Evolutionary conservation across 257 asterid species (phyloP).

Genomic region (Phtheirospermum japonicum): DNA sequence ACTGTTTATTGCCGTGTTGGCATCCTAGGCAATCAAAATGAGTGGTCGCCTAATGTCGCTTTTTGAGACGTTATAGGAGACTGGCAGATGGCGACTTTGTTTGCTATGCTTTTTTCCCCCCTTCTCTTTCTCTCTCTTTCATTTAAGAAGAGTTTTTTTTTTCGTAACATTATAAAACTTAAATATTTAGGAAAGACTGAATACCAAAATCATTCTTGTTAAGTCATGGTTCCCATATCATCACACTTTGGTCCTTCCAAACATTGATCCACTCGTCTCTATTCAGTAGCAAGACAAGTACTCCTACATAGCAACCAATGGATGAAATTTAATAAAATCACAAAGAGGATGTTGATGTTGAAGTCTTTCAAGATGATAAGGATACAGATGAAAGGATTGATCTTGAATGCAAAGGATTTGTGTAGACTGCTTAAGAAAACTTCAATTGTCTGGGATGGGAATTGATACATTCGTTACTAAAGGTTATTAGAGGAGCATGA

Average conservation of each 20-base stretch:
- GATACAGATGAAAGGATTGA: no score
- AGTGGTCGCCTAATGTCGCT: neutral
- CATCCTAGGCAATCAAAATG: neutral
- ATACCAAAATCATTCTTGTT: no score
- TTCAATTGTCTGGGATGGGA: no score
- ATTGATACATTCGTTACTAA: no score
- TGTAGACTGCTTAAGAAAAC: no score
- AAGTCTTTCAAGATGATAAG: no score
- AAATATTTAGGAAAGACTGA: no score
- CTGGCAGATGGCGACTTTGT: neutral
- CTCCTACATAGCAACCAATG: conserved; percentile 15
- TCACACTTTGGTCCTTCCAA: neutral
- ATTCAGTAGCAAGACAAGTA: neutral
- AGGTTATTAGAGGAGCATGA: no score
- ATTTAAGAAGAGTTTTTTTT: neutral
- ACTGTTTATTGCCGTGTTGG: neutral
- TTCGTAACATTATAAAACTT: neutral
- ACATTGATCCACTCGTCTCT: neutral
- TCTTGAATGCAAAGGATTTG: no score
- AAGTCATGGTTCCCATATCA: neutral
- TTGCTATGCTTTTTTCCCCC: neutral
- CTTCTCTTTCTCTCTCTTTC: neutral
- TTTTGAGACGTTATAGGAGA: neutral
- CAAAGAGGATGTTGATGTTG: no score
- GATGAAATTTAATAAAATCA: no score